Base-by-base conservation (phyloP, 768 basidiomycete genomes). In the Porphyrellus cyaneotinctus region DNA sequence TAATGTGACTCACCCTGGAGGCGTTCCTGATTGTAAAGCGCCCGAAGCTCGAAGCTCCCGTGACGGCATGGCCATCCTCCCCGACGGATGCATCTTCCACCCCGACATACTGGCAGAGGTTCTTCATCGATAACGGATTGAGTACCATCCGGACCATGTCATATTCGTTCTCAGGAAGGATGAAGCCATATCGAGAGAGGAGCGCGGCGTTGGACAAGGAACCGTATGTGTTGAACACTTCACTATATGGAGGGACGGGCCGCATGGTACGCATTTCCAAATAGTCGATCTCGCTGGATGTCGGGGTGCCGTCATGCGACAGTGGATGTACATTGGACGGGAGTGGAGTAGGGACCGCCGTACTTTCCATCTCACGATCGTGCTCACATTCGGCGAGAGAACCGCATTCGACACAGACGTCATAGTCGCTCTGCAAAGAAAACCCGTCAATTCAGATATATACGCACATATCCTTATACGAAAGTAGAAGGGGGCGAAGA, bases 161-260 rank as follows among this genome's bases (percentile, higher is more conserved):
- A 54, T 80, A 74, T 43, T 84, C 85, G 64, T 90, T 90, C 22
- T 75, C 81, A 42, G 89, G 84, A n/a, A 91, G 74, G 24, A 74
- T 64, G 63, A 91, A 91, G 0, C 89, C 89, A 65, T 91, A 91
- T 56, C 78, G 81, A 15, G 72, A 74, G 46, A 90, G 72, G 14
- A 91, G 76, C 59, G 82, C 71, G 2, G 87, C 80, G 62, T 90
- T 91, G 17, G 74, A 72, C 33, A 90, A 71, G 4, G 72, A 69
- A n/a, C 84, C 83, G 62, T 91, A 92, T 1, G 86, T 86, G 66
- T 92, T 92, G 74, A 82, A 91, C 20, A 89, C 73, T 52, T 91
- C 82, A 11, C 72, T 71, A 36, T 70, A 68, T 0, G 80, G 72
- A 9, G 70, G 67, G 37, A 90, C 75, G n/a, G 69, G 57, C 14